Percentiles rank a stretch among this genome's conserved stretches.
Conservation (phyloP, 176 grass and related monocot species). For the Musa troglodytarum region DNA sequence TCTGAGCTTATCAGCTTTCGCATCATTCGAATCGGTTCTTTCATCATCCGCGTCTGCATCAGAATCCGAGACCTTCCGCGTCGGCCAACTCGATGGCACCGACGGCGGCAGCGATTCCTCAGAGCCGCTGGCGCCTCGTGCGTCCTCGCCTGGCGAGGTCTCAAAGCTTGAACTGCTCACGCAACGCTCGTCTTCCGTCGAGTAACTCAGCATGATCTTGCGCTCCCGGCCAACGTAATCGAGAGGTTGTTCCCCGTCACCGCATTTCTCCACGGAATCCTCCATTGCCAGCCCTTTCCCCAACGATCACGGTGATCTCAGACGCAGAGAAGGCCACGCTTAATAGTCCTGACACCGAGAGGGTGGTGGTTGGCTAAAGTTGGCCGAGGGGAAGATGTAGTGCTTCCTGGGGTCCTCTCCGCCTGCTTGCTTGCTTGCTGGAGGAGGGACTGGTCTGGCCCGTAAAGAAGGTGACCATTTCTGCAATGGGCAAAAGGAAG, state of each 20-base stretch:
- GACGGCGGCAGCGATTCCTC: background rate
- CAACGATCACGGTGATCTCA: background rate
- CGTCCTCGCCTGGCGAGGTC: background rate
- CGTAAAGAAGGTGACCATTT: constrained; percentile 3
- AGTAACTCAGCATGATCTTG: background rate
- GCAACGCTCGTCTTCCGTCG: background rate
- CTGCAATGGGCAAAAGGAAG: background rate
- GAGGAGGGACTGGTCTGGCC: background rate
- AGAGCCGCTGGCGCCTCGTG: background rate
- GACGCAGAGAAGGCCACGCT: background rate
- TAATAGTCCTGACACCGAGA: background rate
- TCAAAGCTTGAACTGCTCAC: background rate
- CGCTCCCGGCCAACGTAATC: background rate
- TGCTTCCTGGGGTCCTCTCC: background rate
- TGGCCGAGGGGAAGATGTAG: background rate
- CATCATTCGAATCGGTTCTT: background rate
- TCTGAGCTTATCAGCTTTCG: background rate
- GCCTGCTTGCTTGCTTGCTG: background rate
- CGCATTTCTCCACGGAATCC: background rate
- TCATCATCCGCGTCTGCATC: background rate
- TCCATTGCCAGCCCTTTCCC: background rate
- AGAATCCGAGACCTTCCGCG: constrained; percentile 10
- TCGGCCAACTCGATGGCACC: background rate
- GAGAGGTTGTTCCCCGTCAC: background rate
- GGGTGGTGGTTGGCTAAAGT: background rate